Evolutionary conservation across 331 rosid genomes (phyloP).

Genomic region (Malus hybrid): DNA sequence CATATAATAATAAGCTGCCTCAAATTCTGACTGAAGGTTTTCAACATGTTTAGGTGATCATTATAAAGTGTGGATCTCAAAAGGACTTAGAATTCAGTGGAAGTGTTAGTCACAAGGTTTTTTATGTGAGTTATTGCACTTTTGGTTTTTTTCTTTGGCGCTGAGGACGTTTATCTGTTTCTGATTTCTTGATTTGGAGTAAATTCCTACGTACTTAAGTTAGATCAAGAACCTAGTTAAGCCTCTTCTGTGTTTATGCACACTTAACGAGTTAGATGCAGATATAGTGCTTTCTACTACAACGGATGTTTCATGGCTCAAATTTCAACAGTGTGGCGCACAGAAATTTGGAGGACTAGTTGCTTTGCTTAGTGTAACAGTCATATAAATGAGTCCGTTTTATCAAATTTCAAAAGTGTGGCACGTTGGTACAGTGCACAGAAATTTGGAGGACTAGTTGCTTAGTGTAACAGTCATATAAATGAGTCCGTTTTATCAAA

Average conservation of each 20-base stretch:
- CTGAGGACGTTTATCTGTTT: neutral
- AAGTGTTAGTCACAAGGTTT: conserved; percentile 29
- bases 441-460: neutral
- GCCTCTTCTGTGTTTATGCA: neutral
- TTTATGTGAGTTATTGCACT: conserved; percentile 47
- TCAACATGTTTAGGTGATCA: conserved; percentile 37
- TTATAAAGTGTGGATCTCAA: conserved; percentile 43
- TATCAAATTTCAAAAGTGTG: neutral
- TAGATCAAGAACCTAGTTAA: neutral
- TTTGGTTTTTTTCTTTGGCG: neutral
- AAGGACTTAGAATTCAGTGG: conserved; percentile 47
- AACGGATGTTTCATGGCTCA: neutral
- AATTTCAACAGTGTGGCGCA: neutral
- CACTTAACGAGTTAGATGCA: neutral
- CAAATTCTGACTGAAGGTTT: conserved; percentile 16
- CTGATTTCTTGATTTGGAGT: neutral
- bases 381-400: neutral
- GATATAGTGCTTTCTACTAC: neutral
- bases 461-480: neutral
- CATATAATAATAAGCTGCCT: conserved; percentile 2
- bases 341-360: neutral
- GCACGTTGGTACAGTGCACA: neutral
- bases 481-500: neutral
- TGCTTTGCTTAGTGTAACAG: neutral
- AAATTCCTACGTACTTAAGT: neutral